phyloP scores from a whole-genome alignment of 768 basidiomycete genomes.

The Scleroderma bovista region DNA sequence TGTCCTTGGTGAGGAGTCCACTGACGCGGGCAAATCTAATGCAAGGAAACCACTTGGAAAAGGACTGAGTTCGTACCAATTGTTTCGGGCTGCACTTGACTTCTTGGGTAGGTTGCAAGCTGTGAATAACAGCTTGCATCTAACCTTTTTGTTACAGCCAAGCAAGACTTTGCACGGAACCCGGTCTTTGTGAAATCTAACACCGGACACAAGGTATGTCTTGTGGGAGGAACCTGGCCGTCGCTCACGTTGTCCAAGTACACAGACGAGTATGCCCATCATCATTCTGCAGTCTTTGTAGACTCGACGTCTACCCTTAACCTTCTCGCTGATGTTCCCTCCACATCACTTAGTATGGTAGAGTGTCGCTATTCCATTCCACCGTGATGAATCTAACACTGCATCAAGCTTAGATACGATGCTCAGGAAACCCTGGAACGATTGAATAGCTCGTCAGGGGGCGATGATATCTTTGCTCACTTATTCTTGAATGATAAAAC shows the following conservation, averaged over 20 bases:
- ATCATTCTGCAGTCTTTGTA: conserved; percentile 60
- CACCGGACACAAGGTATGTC: conserved; percentile 49
- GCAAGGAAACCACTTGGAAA: conserved; percentile 62
- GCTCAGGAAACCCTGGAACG: conserved; percentile 66
- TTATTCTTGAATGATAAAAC: conserved; percentile 72
- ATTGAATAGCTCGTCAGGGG: conserved; percentile 43
- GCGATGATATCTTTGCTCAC: conserved; percentile 59
- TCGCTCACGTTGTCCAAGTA: conserved; percentile 39
- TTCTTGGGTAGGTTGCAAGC: conserved; percentile 57
- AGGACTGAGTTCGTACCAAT: conserved; percentile 85
- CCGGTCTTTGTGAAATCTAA: conserved; percentile 54
- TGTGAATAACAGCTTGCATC: not conserved
- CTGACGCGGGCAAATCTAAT: conserved; percentile 20
- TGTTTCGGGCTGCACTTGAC: conserved; percentile 81
- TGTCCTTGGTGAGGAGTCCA: conserved; percentile 61
- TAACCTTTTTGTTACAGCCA: conserved; percentile 43
- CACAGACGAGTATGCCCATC: conserved; percentile 49
- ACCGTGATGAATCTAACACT: not conserved
- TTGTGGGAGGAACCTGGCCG: not conserved
- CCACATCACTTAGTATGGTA: conserved; percentile 76
- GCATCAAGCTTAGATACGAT: conserved; percentile 64
- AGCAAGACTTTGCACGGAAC: conserved; percentile 57
- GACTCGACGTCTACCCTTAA: conserved; percentile 78
- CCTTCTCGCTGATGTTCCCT: conserved; percentile 66
- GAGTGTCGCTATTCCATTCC: conserved; percentile 10